phyloP scores from a whole-genome alignment of 1,284 basidiomycete genomes.

The Cutaneotrichosporon cyanovorans region DNA sequence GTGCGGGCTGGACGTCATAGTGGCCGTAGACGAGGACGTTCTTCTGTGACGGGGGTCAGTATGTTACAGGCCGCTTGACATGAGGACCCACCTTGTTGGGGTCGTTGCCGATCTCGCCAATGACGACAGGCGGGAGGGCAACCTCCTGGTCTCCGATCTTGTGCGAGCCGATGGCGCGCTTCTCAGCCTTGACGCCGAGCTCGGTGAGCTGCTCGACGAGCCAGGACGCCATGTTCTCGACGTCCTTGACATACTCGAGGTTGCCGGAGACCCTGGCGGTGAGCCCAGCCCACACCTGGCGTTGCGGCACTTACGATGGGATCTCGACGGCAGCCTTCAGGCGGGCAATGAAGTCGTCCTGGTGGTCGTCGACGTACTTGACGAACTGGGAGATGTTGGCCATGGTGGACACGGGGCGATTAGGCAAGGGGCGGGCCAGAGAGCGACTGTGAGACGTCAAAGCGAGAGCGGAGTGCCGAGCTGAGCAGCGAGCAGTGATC shows the following conservation, averaged over 20 bases:
- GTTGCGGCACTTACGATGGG: constrained; percentile 57
- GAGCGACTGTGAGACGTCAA: not conserved
- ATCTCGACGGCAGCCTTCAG: constrained; percentile 79
- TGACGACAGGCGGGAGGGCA: constrained; percentile 76
- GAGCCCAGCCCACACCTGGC: not conserved
- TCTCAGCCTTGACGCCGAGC: constrained; percentile 67
- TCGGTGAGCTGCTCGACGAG: constrained; percentile 62
- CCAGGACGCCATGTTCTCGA: constrained; percentile 75
- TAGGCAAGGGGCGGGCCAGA: too few relatives aligned
- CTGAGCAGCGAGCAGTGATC: not conserved
- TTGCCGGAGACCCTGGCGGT: constrained; percentile 45
- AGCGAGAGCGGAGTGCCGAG: not conserved
- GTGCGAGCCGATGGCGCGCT: constrained; percentile 73
- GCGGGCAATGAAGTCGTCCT: constrained; percentile 65
- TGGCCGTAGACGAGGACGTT: constrained; percentile 89
- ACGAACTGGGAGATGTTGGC: constrained; percentile 51
- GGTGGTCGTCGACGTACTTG: constrained; percentile 62
- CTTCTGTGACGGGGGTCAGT: constrained; percentile 50
- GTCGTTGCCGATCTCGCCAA: constrained; percentile 77
- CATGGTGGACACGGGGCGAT: constrained; percentile 20
- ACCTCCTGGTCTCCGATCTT: constrained; percentile 65
- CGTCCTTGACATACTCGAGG: constrained; percentile 58
- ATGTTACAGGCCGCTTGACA: not conserved
- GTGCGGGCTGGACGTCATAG: constrained; percentile 53
- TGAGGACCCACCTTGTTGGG: constrained; percentile 61